Percentiles rank a stretch among this genome's conserved stretches.
phyloP scores from a whole-genome alignment of 73 alveolate genomes.

The Stentor coeruleus region DNA sequence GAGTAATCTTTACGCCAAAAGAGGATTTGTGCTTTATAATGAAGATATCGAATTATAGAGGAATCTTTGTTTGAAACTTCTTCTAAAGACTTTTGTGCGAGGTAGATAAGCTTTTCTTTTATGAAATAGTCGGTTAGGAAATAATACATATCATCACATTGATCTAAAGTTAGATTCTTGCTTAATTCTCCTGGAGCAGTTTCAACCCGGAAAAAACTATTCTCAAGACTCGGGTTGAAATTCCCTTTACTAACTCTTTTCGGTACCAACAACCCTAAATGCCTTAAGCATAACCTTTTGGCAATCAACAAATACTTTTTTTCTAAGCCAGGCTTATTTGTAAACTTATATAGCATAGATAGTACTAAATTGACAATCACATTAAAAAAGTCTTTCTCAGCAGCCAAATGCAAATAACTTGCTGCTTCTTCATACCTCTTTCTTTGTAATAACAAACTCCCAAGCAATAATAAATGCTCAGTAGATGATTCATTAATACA shows the following conservation, averaged over 20 bases:
- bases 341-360: constrained; percentile 41
- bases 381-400: constrained; percentile 45
- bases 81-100: constrained; percentile 28
- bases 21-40: constrained; percentile 48
- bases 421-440: constrained; percentile 58
- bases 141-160: constrained; percentile 31
- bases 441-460: constrained; percentile 42
- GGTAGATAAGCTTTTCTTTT: constrained; percentile 32
- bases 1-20: constrained; percentile 55
- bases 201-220: not conserved
- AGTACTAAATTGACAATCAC: constrained; percentile 51
- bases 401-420: constrained; percentile 46
- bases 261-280: constrained; percentile 33
- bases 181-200: constrained; percentile 12
- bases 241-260: constrained; percentile 35
- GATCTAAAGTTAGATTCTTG: constrained; percentile 27
- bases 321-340: constrained; percentile 47
- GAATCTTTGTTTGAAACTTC: constrained; percentile 25
- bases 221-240: constrained; percentile 1
- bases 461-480: constrained; percentile 49
- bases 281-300: constrained; percentile 50
- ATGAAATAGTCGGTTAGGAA: constrained; percentile 28
- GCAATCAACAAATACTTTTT: constrained; percentile 59
- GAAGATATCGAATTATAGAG: constrained; percentile 2
- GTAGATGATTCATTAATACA: constrained; percentile 45